Evolutionary conservation across 2,329 filamentous ascomycete genomes (phyloP), one percentile per base, ranked within the genome.

Genomic region (Pseudodiploospora longispora): DNA sequence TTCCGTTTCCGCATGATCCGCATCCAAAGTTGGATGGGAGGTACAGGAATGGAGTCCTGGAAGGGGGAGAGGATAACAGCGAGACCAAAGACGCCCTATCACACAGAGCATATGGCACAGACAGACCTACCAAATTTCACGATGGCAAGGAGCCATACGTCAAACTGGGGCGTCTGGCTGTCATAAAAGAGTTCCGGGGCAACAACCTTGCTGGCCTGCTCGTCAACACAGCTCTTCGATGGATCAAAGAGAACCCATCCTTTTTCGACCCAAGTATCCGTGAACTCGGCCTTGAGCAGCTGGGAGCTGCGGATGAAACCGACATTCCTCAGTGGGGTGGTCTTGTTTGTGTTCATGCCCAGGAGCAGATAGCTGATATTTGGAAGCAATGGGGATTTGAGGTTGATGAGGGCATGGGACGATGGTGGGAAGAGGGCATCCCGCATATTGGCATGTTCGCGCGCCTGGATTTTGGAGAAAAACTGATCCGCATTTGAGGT

Each of bases 391-490:
- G 83, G 63, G 89, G 88, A 0, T 96, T 95, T 61, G 65, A 70
- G 49, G 69, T 77, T 7, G 89, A 96, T 63, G 74, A 85, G 56
- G 70, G 65, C 7, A 78, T 91, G 76, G 86, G 87, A 1, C 72
- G 62, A 30, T 96, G 89, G 88, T 71, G 74, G 49, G 89, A 96
- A 62, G 88, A 93, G 57, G 87, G 85, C 4, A 91, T 95, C 43
- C 71, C 77, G 51, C 88, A 95, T 68, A 74, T 94, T 12, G 89
- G 86, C 47, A 94, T 96, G 89, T 95, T 78, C 51, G 56, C 63
- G 51, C 66, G 76, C 31, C 47, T 81, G 29, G 57, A 68, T 4
- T 49, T 70, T 4, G 49, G 45, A 12, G 50, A 55, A 35, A 53
- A 58, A 43, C 42, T 53, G 32, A 50, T 57, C 37, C 55, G 49